Evolutionary conservation across 208 protist genomes (phyloP), one percentile per base, ranked within the genome.

Genomic region (Leptomonas seymouri): DNA sequence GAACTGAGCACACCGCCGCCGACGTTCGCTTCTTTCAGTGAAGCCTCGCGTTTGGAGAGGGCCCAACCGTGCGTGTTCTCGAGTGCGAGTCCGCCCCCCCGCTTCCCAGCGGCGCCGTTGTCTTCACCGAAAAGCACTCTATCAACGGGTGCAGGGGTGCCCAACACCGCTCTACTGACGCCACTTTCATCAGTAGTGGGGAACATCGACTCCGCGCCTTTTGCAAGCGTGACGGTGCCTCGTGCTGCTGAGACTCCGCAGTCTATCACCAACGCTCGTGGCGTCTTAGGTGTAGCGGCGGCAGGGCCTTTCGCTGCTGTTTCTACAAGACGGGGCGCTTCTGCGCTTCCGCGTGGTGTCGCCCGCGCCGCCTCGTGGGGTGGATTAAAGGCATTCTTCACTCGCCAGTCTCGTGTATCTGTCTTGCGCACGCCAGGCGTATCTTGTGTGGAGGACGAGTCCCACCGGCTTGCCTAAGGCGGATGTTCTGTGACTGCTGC

Each of bases 331-430:
- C 55, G 68, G 3, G 61, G 54, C 11, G 60, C 48, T 1, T 57
- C 70, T 11, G 25, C 42, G 44, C 20, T 59, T 2, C 70, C 51
- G 41, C 53, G 70, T 21, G 53, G 53, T n/a, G 54, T 58, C 55
- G 42, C 42, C 5, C 70, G 21, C 48, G 58, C 62, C 45, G 51
- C 70, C 16, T 64, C 70, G 42, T 74, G 59, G 70, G 7, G 21
- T 20, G 49, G 56, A 8, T 30, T 77, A 58, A n/a, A 34, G 2
- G 63, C 64, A 2, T 77, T 67, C 15, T 71, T 67, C 30, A 15
- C 64, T 1, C 71, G 71, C 5, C 64, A 67, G 58, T 66, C 48
- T 18, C 42, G 31, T 4, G 48, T 55, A 5, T 31, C 14, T 14
- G 42, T 25, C 11, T 11, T 77, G 16, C 50, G 36, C 20, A 77